phyloP scores from a whole-genome alignment of 2,329 filamentous ascomycete species.

The Coniochaeta prunicola region DNA sequence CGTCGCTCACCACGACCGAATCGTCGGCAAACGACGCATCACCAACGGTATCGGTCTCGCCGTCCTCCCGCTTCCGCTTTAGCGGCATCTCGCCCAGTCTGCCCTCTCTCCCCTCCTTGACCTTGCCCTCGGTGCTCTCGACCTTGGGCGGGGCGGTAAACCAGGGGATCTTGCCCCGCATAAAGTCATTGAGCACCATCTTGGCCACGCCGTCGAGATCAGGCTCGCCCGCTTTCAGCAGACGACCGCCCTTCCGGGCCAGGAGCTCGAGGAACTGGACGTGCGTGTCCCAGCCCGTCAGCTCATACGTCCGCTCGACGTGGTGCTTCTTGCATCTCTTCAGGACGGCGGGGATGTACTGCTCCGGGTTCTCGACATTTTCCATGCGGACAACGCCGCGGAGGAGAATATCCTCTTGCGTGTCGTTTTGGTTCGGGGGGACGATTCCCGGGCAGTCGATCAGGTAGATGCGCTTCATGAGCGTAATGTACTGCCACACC shows the following conservation, averaged over 20 bases:
- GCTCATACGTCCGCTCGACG: slow-evolving; percentile 85
- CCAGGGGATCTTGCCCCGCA: slow-evolving; percentile 94
- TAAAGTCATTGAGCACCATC: slow-evolving; percentile 94
- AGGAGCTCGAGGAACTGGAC: slow-evolving; percentile 81
- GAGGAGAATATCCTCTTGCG: slow-evolving; percentile 79
- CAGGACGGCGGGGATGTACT: slow-evolving; percentile 84
- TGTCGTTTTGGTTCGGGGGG: slow-evolving; percentile 77
- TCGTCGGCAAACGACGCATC: slow-evolving; percentile 19
- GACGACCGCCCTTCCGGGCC: slow-evolving; percentile 76
- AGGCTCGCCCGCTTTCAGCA: slow-evolving; percentile 88
- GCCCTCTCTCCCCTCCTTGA: slow-evolving; percentile 65
- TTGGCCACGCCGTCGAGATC: slow-evolving; percentile 93
- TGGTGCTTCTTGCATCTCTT: slow-evolving; percentile 76
- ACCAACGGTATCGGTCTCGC: slow-evolving; percentile 35
- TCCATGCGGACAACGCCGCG: slow-evolving; percentile 90
- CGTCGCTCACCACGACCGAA: slow-evolving; percentile 16
- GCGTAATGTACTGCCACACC: slow-evolving; percentile 94
- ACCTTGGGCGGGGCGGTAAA: slow-evolving; percentile 71
- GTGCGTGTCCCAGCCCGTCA: slow-evolving; percentile 70
- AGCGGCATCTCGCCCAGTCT: slow-evolving; percentile 79
- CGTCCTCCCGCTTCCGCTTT: slow-evolving; percentile 62
- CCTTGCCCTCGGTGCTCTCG: slow-evolving; percentile 34
- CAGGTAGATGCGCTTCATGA: slow-evolving; percentile 83
- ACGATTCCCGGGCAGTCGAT: slow-evolving; percentile 98
- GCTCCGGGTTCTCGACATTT: slow-evolving; percentile 92